Percentiles rank a stretch among this genome's conserved stretches.
Evolutionary conservation across 805 yeast genomes (phyloP).

Genomic region (Brettanomyces nanus): DNA sequence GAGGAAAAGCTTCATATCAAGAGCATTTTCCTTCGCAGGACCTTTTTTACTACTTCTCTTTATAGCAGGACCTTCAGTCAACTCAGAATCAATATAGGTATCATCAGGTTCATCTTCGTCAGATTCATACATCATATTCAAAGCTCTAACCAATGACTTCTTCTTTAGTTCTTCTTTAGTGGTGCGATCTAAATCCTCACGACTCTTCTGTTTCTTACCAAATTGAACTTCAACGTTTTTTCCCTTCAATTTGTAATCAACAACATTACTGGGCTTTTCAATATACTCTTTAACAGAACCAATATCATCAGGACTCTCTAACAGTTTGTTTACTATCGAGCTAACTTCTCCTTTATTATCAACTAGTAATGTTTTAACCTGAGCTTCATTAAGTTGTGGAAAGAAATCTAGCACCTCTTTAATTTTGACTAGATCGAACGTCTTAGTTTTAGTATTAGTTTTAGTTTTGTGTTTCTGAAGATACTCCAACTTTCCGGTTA

Average conservation of each 20-base stretch:
- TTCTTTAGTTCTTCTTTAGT: slow-evolving; percentile 42
- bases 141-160: slow-evolving; percentile 46
- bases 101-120: slow-evolving; percentile 88
- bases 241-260: slow-evolving; percentile 9
- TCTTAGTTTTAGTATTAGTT: neutral
- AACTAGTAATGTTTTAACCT: slow-evolving; percentile 41
- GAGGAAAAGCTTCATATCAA: slow-evolving; percentile 51
- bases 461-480: slow-evolving; percentile 22
- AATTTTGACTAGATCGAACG: slow-evolving; percentile 31
- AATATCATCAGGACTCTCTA: slow-evolving; percentile 51
- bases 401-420: slow-evolving; percentile 47
- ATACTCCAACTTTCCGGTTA: slow-evolving; percentile 43
- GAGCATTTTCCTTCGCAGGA: slow-evolving; percentile 23
- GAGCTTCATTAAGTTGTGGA: slow-evolving; percentile 46
- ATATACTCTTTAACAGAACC: slow-evolving; percentile 26
- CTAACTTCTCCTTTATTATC: slow-evolving; percentile 48
- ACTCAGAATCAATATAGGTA: slow-evolving; percentile 53
- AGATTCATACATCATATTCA: slow-evolving; percentile 55
- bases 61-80: slow-evolving; percentile 20
- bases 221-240: slow-evolving; percentile 19
- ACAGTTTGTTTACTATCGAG: slow-evolving; percentile 43
- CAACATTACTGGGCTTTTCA: slow-evolving; percentile 10
- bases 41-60: slow-evolving; percentile 19
- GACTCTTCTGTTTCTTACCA: slow-evolving; percentile 27
- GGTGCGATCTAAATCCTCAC: slow-evolving; percentile 10